These are phyloP conservation scores for Mycosphaerelloides madeirae DNA, from an alignment of 2,329 filamentous ascomycete genomes.

Conservation along the genomic window DNA sequence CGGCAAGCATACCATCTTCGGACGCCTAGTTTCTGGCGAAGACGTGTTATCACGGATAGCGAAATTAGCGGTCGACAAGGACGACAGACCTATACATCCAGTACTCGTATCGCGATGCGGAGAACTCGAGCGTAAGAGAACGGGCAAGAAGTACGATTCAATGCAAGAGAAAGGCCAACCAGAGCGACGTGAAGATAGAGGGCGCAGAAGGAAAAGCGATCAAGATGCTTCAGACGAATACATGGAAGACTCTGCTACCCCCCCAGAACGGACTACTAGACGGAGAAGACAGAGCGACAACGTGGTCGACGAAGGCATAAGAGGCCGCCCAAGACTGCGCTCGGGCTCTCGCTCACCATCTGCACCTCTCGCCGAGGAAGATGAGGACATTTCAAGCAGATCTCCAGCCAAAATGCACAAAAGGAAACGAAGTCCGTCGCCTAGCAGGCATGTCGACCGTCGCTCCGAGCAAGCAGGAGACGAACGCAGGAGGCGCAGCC, in stretches of 20 bases:
- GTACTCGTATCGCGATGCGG: conserved; percentile 37
- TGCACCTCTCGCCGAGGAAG: conserved; percentile 27
- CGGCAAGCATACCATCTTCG: conserved; percentile 41
- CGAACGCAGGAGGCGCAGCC: conserved; percentile 33
- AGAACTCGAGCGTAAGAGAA: conserved; percentile 35
- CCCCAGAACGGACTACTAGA: conserved; percentile 20
- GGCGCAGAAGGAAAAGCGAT: conserved; percentile 27
- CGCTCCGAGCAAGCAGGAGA: conserved; percentile 17
- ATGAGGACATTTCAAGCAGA: conserved; percentile 13
- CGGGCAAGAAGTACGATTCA: conserved; percentile 18
- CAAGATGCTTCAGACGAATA: conserved; percentile 18
- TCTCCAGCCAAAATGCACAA: conserved; percentile 31
- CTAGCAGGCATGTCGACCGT: conserved; percentile 26
- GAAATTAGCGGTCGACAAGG: conserved; percentile 34
- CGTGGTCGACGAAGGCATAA: conserved; percentile 33
- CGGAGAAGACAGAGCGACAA: conserved; percentile 33
- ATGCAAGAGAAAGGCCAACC: conserved; percentile 8
- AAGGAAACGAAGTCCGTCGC: conserved; percentile 33
- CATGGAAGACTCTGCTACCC: conserved; percentile 25
- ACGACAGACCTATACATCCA: conserved; percentile 33
- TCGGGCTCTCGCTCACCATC: conserved; percentile 27
- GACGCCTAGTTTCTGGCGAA: conserved; percentile 35
- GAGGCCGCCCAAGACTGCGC: conserved; percentile 32
- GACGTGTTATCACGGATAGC: conserved; percentile 33
- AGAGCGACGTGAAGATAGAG: conserved; percentile 19